A percentile compares a stretch with the other conserved stretches of the same genome.
These are phyloP conservation scores for Pilaira anomala DNA, from an alignment of 192 early-diverging fungal genomes.

Conservation along the genomic window DNA sequence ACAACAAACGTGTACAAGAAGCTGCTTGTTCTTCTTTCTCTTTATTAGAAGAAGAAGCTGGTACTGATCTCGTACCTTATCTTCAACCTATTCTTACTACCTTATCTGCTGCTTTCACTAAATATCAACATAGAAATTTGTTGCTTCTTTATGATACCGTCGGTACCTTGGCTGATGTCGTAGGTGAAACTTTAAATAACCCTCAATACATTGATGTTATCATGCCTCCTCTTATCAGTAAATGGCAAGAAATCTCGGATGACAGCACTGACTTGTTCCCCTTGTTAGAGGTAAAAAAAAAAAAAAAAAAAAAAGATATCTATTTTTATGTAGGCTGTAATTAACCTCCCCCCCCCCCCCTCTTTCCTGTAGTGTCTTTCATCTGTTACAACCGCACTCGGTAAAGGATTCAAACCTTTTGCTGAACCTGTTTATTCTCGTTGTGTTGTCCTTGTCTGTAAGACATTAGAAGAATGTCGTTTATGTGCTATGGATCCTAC, in stretches of 20 bases:
- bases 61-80: slow-evolving; percentile 77
- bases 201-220: slow-evolving; percentile 78
- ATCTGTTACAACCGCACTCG: slow-evolving; percentile 71
- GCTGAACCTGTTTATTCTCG: slow-evolving; percentile 83
- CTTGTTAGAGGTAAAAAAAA: slow-evolving; percentile 68
- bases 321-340: not conserved
- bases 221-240: slow-evolving; percentile 83
- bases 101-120: slow-evolving; percentile 76
- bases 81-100: slow-evolving; percentile 84
- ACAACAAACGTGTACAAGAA: slow-evolving; percentile 98
- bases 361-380: slow-evolving; percentile 33
- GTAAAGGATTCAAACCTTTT: slow-evolving; percentile 82
- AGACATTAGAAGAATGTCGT: slow-evolving; percentile 70
- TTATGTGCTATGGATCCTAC: slow-evolving; percentile 48
- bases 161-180: slow-evolving; percentile 94
- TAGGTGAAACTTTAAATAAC: slow-evolving; percentile 77
- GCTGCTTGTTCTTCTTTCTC: slow-evolving; percentile 96
- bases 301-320: not conserved
- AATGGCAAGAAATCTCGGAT: slow-evolving; percentile 80
- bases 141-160: slow-evolving; percentile 96
- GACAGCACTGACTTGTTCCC: slow-evolving; percentile 94
- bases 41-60: slow-evolving; percentile 92
- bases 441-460: slow-evolving; percentile 84
- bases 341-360: not conserved
- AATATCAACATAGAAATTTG: slow-evolving; percentile 96